phyloP scores from a whole-genome alignment of 768 basidiomycete genomes.

The Trametes coccinea region DNA sequence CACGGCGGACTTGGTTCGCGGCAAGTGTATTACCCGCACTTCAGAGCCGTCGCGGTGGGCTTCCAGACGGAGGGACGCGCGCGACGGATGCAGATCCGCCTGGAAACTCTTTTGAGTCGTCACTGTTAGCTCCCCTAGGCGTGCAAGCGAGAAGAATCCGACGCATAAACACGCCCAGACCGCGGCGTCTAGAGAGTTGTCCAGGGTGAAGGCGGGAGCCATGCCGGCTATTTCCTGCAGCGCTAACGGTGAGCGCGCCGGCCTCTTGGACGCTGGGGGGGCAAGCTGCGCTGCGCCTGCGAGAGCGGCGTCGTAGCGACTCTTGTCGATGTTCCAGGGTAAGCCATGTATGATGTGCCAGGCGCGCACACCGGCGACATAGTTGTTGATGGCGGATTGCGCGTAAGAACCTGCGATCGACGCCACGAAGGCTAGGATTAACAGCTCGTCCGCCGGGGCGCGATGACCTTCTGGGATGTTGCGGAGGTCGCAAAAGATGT shows the following conservation, averaged over 20 bases:
- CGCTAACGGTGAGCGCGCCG: constrained; percentile 33
- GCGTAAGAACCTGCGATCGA: constrained; percentile 34
- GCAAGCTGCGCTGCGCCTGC: constrained; percentile 33
- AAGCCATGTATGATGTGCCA: constrained; percentile 50
- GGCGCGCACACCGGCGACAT: constrained; percentile 39
- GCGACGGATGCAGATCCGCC: no score
- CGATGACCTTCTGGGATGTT: constrained; percentile 35
- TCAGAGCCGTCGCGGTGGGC: constrained; percentile 25
- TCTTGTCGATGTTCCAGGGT: constrained; percentile 31
- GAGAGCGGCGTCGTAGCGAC: constrained; percentile 32
- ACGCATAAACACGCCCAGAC: no score
- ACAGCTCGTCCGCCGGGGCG: constrained; percentile 27
- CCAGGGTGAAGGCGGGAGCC: no score
- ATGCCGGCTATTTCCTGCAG: no score
- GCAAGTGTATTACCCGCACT: constrained; percentile 32
- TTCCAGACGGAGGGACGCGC: no score
- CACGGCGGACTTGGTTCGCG: constrained; percentile 30
- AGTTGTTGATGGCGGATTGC: constrained; percentile 38
- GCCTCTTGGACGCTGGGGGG: constrained; percentile 33
- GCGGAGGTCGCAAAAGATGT: constrained; percentile 40
- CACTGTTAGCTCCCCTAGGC: no score
- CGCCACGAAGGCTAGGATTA: constrained; percentile 31
- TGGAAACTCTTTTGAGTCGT: no score
- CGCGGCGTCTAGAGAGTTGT: no score
- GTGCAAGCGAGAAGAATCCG: no score